Percentiles rank a stretch among this genome's conserved stretches.
These are phyloP conservation scores for Candida anutae DNA, from an alignment of 1,139 yeast genomes.

Conservation along the genomic window DNA sequence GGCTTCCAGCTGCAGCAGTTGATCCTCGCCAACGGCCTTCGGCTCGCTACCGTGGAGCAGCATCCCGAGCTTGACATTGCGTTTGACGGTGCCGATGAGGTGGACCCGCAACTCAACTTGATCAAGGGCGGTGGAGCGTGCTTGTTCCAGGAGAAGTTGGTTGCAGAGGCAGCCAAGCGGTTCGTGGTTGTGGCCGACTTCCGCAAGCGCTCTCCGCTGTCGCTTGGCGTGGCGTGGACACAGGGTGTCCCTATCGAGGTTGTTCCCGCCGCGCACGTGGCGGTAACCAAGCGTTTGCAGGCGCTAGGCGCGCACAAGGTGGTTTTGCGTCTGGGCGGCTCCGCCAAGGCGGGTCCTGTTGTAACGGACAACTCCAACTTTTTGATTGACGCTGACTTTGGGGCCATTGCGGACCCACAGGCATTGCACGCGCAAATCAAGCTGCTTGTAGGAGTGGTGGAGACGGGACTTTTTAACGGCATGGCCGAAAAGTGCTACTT, in stretches of 20 bases:
- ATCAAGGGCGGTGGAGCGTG: conserved; percentile 99
- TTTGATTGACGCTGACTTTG: conserved; percentile 90
- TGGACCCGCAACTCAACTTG: conserved; percentile 69
- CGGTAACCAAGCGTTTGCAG: conserved; percentile 57
- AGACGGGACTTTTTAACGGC: conserved; percentile 78
- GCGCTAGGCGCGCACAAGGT: conserved; percentile 62
- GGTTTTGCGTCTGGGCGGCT: conserved; percentile 74
- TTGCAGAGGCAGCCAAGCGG: conserved; percentile 69
- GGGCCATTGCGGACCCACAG: conserved; percentile 56
- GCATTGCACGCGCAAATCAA: conserved; percentile 61
- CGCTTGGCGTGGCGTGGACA: conserved; percentile 74
- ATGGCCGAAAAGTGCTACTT: conserved; percentile 79
- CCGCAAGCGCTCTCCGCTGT: conserved; percentile 61
- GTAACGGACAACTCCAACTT: conserved; percentile 95
- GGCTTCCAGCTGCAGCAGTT: conserved; percentile 92
- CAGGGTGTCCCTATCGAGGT: conserved; percentile 95
- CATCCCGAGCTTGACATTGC: conserved; percentile 78
- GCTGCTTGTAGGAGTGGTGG: conserved; percentile 86
- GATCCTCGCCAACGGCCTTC: conserved; percentile 74
- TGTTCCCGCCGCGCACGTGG: conserved; percentile 80
- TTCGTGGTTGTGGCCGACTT: conserved; percentile 91
- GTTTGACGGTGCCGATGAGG: conserved; percentile 98
- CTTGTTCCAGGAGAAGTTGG: conserved; percentile 90
- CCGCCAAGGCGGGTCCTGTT: conserved; percentile 97
- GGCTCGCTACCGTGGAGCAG: conserved; percentile 76